Evolutionary conservation across 2,329 filamentous ascomycete species (phyloP).

Genomic region (Paraconiothyrium sp.): DNA sequence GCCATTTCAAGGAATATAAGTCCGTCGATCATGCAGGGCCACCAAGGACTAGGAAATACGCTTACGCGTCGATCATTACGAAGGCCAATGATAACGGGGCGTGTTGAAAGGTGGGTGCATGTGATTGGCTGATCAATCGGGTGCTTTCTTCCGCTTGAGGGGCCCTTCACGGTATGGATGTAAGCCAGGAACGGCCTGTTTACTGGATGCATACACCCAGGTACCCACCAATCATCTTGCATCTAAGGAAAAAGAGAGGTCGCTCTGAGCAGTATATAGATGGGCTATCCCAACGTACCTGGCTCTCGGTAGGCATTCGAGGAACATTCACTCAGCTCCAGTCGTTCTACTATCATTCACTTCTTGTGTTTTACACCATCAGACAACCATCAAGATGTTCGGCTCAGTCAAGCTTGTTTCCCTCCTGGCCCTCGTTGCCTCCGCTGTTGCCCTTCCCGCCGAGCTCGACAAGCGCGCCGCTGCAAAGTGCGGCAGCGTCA

Average conservation of each 20-base stretch:
- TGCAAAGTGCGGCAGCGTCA: neutral
- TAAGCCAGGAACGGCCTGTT: constrained; percentile 8
- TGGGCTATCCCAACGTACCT: constrained; percentile 1
- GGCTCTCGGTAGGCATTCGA: constrained; percentile 9
- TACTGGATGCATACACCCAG: constrained; percentile 8
- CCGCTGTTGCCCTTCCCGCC: constrained; percentile 15
- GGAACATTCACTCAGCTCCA: constrained; percentile 4
- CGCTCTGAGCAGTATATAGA: constrained; percentile 13
- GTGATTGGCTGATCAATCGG: neutral
- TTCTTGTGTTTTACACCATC: constrained; percentile 5
- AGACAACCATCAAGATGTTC: constrained; percentile 6
- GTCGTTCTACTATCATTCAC: constrained; percentile 9
- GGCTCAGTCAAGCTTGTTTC: constrained; percentile 10
- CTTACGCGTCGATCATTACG: constrained; percentile 13
- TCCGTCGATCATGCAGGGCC: constrained; percentile 13
- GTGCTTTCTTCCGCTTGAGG: neutral
- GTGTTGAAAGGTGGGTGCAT: neutral
- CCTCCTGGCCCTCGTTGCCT: constrained; percentile 6
- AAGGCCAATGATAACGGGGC: constrained; percentile 8
- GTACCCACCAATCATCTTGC: constrained; percentile 4
- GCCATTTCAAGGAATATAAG: constrained; percentile 6
- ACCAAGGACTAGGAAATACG: neutral
- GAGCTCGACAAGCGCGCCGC: constrained; percentile 10
- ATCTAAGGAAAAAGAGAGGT: neutral
- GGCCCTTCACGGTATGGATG: neutral